These are phyloP conservation scores for Scheffersomyces insectosa DNA, from an alignment of 1,139 yeast genomes.

Conservation along the genomic window DNA sequence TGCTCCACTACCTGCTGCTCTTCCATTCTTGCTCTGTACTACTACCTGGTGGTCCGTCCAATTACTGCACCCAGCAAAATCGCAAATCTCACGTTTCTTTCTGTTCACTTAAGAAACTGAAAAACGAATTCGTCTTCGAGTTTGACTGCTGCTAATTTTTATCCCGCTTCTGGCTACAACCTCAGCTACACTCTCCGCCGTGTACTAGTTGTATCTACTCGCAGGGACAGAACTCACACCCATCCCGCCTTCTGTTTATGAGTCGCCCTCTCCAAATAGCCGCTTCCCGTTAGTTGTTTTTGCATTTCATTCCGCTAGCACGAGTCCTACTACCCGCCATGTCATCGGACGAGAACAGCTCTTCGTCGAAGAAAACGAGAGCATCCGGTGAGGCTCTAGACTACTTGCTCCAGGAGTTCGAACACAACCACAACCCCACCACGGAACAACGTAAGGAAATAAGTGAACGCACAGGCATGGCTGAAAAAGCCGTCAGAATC, in stretches of 20 bases:
- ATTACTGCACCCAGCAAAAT: too few species aligned
- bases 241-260: background rate
- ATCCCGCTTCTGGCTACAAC: too few species aligned
- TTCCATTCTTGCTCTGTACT: too few species aligned
- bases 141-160: too few species aligned
- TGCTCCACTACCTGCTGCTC: too few species aligned
- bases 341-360: conserved; percentile 20
- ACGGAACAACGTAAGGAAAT: conserved; percentile 70
- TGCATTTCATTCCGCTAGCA: background rate
- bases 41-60: too few species aligned
- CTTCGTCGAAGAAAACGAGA: conserved; percentile 45
- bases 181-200: too few species aligned
- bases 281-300: background rate
- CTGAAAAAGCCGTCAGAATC: conserved; percentile 87
- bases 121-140: too few species aligned
- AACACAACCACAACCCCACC: conserved; percentile 68
- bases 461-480: conserved; percentile 77
- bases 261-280: background rate
- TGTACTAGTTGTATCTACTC: too few species aligned
- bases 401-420: conserved; percentile 68
- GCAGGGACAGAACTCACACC: background rate
- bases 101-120: too few species aligned
- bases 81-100: too few species aligned
- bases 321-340: conserved; percentile 3
- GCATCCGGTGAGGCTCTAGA: conserved; percentile 87